Conservation (phyloP, 139 green algal genomes). For the Pleodorina starrii region DNA sequence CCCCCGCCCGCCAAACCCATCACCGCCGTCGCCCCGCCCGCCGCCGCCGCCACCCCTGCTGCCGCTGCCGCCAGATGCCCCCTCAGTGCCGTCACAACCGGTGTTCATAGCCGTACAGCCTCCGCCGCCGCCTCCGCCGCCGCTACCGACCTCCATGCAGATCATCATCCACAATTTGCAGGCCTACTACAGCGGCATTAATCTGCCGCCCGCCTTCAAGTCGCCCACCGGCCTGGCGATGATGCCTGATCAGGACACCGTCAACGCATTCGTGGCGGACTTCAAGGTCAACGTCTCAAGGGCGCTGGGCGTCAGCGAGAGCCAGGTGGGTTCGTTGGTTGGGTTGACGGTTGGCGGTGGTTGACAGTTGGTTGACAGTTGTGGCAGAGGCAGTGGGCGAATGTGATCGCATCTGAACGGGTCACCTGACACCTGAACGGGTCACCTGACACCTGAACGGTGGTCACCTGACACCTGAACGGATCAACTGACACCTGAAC, state of each 20-base stretch:
- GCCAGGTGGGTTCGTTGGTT: slow-evolving; percentile 6
- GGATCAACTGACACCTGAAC: too few relatives aligned
- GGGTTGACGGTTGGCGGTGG: too few relatives aligned
- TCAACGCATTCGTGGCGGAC: not conserved
- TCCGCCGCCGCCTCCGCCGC: not conserved
- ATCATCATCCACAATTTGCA: not conserved
- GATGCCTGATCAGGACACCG: not conserved
- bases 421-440: too few relatives aligned
- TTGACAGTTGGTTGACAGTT: too few relatives aligned
- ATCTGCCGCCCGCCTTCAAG: not conserved
- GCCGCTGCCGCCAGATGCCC: not conserved
- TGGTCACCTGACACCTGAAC: too few relatives aligned
- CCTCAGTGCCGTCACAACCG: not conserved
- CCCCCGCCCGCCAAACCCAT: too few relatives aligned
- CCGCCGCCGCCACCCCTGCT: not conserved
- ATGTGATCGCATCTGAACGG: too few relatives aligned
- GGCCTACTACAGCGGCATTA: not conserved
- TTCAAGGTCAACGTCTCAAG: not conserved
- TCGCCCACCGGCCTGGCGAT: not conserved
- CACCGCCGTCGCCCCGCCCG: not conserved
- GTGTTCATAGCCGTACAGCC: not conserved
- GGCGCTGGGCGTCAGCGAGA: not conserved
- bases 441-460: too few relatives aligned
- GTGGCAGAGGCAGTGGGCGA: too few relatives aligned
- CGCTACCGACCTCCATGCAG: not conserved